phyloP scores from a whole-genome alignment of 1,139 yeast species.

The Lodderomyces beijingensis region DNA sequence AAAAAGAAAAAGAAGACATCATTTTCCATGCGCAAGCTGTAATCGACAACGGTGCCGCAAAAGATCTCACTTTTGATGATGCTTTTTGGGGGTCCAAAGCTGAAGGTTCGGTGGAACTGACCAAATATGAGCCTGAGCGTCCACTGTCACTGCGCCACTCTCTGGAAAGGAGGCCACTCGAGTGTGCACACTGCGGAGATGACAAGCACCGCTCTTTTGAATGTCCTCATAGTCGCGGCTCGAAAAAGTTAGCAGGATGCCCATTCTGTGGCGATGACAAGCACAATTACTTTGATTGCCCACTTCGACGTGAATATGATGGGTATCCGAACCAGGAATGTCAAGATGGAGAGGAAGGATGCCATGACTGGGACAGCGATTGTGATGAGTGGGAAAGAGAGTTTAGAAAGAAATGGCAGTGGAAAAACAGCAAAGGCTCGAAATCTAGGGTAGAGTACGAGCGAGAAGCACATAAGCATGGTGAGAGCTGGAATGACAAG shows the following conservation, averaged over 20 bases:
- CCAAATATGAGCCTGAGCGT: background rate
- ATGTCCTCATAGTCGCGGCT: too few relatives aligned
- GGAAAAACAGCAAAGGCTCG: background rate
- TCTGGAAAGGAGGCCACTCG: too few relatives aligned
- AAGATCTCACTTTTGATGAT: slow-evolving; percentile 1
- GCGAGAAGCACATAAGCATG: background rate
- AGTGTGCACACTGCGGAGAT: too few relatives aligned
- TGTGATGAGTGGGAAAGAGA: slow-evolving; percentile 1
- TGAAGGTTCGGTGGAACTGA: slow-evolving; percentile 2
- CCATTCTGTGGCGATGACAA: background rate
- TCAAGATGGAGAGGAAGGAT: slow-evolving; percentile 2
- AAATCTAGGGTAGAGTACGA: background rate
- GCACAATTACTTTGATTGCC: too few relatives aligned
- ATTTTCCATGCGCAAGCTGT: slow-evolving; percentile 1
- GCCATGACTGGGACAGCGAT: slow-evolving; percentile 3
- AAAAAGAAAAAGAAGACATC: background rate
- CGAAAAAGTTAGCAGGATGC: background rate
- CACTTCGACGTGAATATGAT: too few relatives aligned
- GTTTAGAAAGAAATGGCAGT: background rate
- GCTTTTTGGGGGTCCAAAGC: background rate
- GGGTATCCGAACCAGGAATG: background rate
- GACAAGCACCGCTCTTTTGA: too few relatives aligned
- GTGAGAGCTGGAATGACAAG: background rate
- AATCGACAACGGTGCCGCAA: background rate
- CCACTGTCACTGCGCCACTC: too few relatives aligned